Conservation (phyloP, 257 asterid species). For the Nicotiana noctiflora region DNA sequence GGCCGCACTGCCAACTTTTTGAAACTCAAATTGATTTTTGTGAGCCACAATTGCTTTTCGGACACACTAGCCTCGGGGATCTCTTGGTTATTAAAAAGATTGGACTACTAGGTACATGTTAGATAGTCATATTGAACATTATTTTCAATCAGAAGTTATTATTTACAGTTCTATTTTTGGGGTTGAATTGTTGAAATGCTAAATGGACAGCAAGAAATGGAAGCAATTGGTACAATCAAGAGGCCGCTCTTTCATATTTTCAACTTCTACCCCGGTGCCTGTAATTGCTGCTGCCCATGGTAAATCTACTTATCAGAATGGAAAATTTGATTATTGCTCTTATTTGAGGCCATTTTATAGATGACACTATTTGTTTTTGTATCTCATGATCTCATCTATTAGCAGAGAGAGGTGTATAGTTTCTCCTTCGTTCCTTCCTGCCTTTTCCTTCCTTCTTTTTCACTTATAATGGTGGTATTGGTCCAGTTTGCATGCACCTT, state of each 20-base stretch:
- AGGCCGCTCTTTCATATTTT: slow-evolving; percentile 96
- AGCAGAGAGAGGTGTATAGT: neutral
- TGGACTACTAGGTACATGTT: neutral
- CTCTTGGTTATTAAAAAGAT: neutral
- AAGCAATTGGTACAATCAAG: slow-evolving; percentile 90
- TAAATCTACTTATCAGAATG: slow-evolving; percentile 12
- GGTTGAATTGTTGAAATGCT: slow-evolving; percentile 3
- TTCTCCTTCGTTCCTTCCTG: neutral
- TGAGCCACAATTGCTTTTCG: neutral
- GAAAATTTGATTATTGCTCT: neutral
- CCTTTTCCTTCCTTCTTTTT: neutral
- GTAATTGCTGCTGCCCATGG: slow-evolving; percentile 94
- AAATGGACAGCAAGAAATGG: slow-evolving; percentile 78
- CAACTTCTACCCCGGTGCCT: slow-evolving; percentile 92
- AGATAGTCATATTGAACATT: neutral
- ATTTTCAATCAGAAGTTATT: neutral
- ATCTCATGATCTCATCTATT: neutral
- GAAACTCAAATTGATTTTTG: neutral
- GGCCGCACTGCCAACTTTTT: neutral
- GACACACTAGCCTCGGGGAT: no score
- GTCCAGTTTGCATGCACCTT: neutral
- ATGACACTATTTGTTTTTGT: neutral
- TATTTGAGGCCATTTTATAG: neutral
- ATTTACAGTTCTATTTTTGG: neutral
- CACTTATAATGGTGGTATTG: neutral